These are phyloP conservation scores for Aspergillus sp. DNA, from an alignment of 2,329 filamentous ascomycete genomes.

Conservation along the genomic window DNA sequence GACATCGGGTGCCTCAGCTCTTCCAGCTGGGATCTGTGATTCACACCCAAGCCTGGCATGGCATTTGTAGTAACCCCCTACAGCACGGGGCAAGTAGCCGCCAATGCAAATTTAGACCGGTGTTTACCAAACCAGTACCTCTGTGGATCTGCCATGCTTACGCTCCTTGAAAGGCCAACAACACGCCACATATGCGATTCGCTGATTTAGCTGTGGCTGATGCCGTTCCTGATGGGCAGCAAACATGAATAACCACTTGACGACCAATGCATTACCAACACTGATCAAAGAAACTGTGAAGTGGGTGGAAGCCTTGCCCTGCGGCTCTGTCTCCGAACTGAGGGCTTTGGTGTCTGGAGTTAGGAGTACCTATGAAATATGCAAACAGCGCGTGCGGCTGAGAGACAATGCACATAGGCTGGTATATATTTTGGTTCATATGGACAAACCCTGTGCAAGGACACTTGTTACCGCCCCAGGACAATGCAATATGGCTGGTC, in stretches of 20 bases:
- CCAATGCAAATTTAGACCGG: not conserved
- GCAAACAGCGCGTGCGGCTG: not conserved
- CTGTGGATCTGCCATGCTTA: not conserved
- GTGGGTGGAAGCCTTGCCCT: not conserved
- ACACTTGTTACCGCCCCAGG: not conserved
- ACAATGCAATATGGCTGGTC: not conserved
- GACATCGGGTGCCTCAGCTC: not conserved
- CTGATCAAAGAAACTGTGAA: not conserved
- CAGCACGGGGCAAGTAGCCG: not conserved
- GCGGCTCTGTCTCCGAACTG: not conserved
- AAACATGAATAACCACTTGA: not conserved
- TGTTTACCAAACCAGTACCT: not conserved
- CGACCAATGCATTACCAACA: not conserved
- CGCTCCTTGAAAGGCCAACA: not conserved
- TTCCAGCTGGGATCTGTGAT: not conserved
- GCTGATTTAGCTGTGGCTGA: slow-evolving; percentile 1
- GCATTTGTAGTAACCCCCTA: not conserved
- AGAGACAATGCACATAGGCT: not conserved
- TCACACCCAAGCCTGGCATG: not conserved
- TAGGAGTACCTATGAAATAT: not conserved
- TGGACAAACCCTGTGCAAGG: not conserved
- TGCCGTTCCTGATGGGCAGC: not conserved
- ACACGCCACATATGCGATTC: not conserved
- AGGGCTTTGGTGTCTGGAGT: not conserved
- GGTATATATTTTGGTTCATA: not conserved